Percentiles rank a stretch among this genome's conserved stretches.
phyloP scores from a whole-genome alignment of 2,329 filamentous ascomycete genomes.

The Aspergillus sp. region DNA sequence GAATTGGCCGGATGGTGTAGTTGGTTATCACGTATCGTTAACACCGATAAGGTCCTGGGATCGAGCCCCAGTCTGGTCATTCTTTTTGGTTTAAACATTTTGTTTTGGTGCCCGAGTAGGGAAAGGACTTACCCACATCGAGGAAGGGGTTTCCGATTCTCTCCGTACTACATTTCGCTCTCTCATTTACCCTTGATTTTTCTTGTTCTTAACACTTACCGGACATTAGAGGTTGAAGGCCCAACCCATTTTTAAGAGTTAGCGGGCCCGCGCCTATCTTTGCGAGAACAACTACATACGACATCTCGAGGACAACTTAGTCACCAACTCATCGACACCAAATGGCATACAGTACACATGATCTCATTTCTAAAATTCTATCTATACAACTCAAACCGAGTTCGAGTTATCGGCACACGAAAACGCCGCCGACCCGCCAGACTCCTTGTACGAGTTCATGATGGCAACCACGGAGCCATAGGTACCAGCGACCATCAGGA shows the following conservation, averaged over 20 bases:
- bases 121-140: no score
- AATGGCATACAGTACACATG: neutral
- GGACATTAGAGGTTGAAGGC: no score
- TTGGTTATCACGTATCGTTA: slow-evolving; percentile 33
- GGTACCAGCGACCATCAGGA: slow-evolving; percentile 47
- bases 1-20: neutral
- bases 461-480: slow-evolving; percentile 46
- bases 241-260: no score
- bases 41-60: slow-evolving; percentile 34
- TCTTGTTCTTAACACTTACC: no score
- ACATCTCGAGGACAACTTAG: no score
- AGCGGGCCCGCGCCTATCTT: no score
- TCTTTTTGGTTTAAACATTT: neutral
- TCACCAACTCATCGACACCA: no score
- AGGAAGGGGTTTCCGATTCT: no score
- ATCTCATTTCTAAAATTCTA: neutral
- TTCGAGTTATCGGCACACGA: slow-evolving; percentile 47
- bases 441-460: slow-evolving; percentile 31
- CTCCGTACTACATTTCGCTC: no score
- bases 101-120: no score
- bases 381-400: neutral
- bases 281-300: no score
- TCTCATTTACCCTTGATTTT: no score
- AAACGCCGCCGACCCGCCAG: slow-evolving; percentile 40
- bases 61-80: slow-evolving; percentile 27